Evolutionary conservation across 1,139 yeast species (phyloP).

Genomic region (Kodamaea arcana): DNA sequence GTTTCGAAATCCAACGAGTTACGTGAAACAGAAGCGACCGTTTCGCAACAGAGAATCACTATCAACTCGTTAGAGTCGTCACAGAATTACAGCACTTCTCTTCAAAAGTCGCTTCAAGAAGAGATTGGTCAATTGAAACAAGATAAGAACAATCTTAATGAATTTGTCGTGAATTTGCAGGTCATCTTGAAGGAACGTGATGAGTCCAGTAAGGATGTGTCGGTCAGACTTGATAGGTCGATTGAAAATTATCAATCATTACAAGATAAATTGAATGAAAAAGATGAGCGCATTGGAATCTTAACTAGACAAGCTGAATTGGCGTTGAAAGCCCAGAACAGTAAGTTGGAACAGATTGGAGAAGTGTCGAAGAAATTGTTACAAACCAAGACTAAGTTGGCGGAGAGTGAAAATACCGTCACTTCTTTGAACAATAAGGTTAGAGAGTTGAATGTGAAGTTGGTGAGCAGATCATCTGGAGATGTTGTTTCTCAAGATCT

Average conservation of each 20-base stretch:
- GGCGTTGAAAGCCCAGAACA: slow-evolving; percentile 61
- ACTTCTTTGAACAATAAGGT: slow-evolving; percentile 23
- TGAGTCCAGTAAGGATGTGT: slow-evolving; percentile 45
- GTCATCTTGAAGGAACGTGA: slow-evolving; percentile 62
- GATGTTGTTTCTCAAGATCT: slow-evolving; percentile 10
- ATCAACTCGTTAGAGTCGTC: slow-evolving; percentile 54
- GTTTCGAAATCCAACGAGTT: slow-evolving; percentile 56
- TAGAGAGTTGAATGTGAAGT: slow-evolving; percentile 10
- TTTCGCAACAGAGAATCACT: slow-evolving; percentile 44
- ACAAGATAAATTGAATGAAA: slow-evolving; percentile 48
- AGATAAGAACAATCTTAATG: slow-evolving; percentile 60
- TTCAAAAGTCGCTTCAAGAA: slow-evolving; percentile 49
- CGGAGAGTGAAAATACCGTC: slow-evolving; percentile 30
- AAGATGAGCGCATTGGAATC: slow-evolving; percentile 46
- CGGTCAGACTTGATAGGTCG: slow-evolving; percentile 47
- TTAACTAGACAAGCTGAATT: slow-evolving; percentile 49
- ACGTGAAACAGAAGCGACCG: slow-evolving; percentile 50
- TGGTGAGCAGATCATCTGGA: not conserved
- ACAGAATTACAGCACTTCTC: slow-evolving; percentile 44
- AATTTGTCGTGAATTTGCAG: slow-evolving; percentile 61
- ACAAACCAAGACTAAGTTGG: slow-evolving; percentile 35
- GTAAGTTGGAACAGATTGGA: slow-evolving; percentile 57
- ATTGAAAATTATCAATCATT: slow-evolving; percentile 50
- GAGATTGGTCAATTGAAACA: slow-evolving; percentile 53
- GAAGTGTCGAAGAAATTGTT: slow-evolving; percentile 46